A percentile compares a stretch with the other conserved stretches of the same genome.
Conservation (phyloP, 495 filamentous ascomycete genomes). For the Penicillium mononematosum region DNA sequence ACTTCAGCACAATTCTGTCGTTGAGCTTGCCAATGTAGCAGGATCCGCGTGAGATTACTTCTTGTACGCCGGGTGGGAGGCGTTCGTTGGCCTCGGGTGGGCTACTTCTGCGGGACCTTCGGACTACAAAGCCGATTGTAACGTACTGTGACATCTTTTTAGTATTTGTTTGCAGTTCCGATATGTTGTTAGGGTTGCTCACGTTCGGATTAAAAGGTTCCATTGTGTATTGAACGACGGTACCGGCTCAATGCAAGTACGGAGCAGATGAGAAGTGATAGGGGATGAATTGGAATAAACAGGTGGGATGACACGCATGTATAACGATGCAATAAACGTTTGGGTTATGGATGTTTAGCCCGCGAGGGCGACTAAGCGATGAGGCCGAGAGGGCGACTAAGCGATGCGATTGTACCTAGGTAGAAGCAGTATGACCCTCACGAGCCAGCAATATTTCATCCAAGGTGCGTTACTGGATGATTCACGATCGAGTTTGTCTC, state of each 20-base stretch:
- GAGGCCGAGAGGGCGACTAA: no score
- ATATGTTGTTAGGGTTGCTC: background rate
- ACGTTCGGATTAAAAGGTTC: background rate
- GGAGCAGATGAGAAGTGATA: background rate
- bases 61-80: background rate
- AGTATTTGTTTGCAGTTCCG: background rate
- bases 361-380: no score
- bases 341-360: no score
- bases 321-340: no score
- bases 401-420: no score
- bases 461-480: background rate
- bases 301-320: no score
- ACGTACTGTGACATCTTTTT: background rate
- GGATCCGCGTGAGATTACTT: background rate
- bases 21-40: background rate
- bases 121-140: background rate
- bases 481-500: background rate
- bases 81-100: background rate
- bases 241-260: background rate
- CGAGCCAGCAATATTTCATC: background rate
- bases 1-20: slow-evolving; percentile 1
- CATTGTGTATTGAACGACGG: background rate
- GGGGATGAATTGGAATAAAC: background rate
- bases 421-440: no score
- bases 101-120: background rate